Evolutionary conservation across 2,329 filamentous ascomycete genomes (phyloP), one percentile per base, ranked within the genome.

Genomic region (Colletotrichum filicis): DNA sequence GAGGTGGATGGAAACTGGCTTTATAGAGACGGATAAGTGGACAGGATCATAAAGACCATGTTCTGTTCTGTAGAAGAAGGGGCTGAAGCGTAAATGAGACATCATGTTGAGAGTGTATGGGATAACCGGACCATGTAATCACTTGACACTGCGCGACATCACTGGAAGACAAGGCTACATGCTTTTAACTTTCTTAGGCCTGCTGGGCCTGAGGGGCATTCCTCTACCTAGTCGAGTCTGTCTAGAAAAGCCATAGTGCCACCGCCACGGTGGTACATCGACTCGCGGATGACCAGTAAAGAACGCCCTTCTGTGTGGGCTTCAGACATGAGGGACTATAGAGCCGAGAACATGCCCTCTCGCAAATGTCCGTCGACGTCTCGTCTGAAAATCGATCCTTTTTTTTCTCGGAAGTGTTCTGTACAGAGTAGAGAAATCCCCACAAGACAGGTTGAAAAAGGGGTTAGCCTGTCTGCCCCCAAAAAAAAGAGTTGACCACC

Each of bases 391-490:
- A 69, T 65, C 12, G 26, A 73, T 70, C 56, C 70, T n/a, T 57
- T 65, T 61, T 35, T 49, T 59, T 53, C 42, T 63, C 63, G 62
- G 35, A 70, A 70, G 59, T 73, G 59, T 73, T 56, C 66, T 66
- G 37, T 73, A 71, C 57, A 65, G 55, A 59, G 49, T 30, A 70
- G 57, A 57, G 42, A 59, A 64, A 72, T 35, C 37, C 65, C 35
- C 60, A 60, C 60, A 59, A 32, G 55, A 73, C 70, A 73, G 70
- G 70, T 73, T 73, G 19, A 49, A 52, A 70, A 70, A 73, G 46
- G 53, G 70, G 66, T 73, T 60, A 65, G 55, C 66, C 70, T 73
- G 66, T 69, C 66, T 65, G 32, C 66, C 70, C 70, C 70, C 24
- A 56, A 30, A 69, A 56, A 70, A 32, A 52, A 56, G 70, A 73